Conservation (phyloP, 1,284 basidiomycete species). For the Rhodotorula mucilaginosa region DNA sequence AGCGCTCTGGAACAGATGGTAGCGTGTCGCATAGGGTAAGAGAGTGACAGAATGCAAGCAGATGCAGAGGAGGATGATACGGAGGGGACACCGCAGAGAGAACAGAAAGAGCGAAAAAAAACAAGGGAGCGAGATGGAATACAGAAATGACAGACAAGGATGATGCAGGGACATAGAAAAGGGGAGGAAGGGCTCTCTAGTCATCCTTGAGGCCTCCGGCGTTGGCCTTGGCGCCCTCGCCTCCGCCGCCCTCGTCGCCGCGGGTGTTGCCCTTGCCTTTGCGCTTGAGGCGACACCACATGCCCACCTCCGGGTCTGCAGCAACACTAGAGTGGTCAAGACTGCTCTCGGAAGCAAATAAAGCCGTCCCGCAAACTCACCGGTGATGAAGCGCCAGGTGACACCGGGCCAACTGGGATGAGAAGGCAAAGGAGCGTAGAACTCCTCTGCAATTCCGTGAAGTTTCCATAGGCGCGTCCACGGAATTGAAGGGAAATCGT, state of each 20-base stretch:
- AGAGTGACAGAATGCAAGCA: too few relatives aligned
- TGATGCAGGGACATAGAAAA: not conserved
- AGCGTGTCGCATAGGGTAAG: too few relatives aligned
- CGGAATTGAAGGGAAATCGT: constrained; percentile 90
- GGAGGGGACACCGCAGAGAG: too few relatives aligned
- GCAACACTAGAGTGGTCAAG: not conserved
- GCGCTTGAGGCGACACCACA: constrained; percentile 35
- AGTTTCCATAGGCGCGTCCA: constrained; percentile 92
- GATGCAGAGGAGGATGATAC: too few relatives aligned
- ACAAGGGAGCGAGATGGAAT: too few relatives aligned
- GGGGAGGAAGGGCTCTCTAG: not conserved
- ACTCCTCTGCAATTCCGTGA: constrained; percentile 80
- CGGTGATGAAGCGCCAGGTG: constrained; percentile 88
- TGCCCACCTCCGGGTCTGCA: constrained; percentile 31
- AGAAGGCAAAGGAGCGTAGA: constrained; percentile 81
- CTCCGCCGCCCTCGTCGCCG: constrained; percentile 32
- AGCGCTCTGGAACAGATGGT: too few relatives aligned
- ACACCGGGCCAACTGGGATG: constrained; percentile 95
- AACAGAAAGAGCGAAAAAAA: too few relatives aligned
- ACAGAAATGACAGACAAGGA: not conserved
- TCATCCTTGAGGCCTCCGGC: constrained; percentile 39
- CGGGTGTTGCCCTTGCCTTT: not conserved
- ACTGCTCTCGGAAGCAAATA: rapidly evolving
- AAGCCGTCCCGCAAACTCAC: not conserved
- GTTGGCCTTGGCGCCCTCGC: constrained; percentile 1